Percentiles rank a stretch among this genome's conserved stretches.
Evolutionary conservation across 306 rosid genomes (phyloP).

Genomic region (Mimosa bimucronata): DNA sequence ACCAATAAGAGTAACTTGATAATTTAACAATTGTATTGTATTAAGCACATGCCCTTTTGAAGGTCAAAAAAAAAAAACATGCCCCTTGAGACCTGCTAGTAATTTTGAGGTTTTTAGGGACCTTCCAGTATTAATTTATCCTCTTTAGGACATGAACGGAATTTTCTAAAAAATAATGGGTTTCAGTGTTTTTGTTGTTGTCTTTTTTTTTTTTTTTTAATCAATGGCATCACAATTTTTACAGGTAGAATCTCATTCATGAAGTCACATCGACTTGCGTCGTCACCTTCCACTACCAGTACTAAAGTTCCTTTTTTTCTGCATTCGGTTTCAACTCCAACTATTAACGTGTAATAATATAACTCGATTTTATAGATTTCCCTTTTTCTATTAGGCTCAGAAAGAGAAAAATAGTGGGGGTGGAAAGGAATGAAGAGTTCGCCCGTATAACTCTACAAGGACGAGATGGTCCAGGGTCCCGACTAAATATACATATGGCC

Average conservation of each 20-base stretch:
- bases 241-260: slow-evolving; percentile 16
- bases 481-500: neutral
- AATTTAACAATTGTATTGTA: too few species aligned
- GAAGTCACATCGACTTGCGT: slow-evolving; percentile 3
- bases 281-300: slow-evolving; percentile 38
- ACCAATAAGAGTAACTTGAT: too few species aligned
- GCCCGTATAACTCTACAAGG: neutral
- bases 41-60: too few species aligned
- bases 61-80: too few species aligned
- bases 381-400: neutral
- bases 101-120: too few species aligned
- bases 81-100: too few species aligned
- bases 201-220: too few species aligned
- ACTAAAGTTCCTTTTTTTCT: slow-evolving; percentile 22
- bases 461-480: slow-evolving; percentile 20
- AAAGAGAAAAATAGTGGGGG: slow-evolving; percentile 5
- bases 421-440: slow-evolving; percentile 24
- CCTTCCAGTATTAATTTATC: too few species aligned
- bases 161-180: slow-evolving; percentile 21
- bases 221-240: slow-evolving; percentile 26
- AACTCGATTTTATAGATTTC: slow-evolving; percentile 7
- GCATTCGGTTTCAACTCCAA: slow-evolving; percentile 8
- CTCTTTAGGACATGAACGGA: too few species aligned
- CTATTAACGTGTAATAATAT: neutral
- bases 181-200: slow-evolving; percentile 7